Evolutionary conservation across 345 rosid genomes (phyloP).

Genomic region (Lumnitzera littorea): DNA sequence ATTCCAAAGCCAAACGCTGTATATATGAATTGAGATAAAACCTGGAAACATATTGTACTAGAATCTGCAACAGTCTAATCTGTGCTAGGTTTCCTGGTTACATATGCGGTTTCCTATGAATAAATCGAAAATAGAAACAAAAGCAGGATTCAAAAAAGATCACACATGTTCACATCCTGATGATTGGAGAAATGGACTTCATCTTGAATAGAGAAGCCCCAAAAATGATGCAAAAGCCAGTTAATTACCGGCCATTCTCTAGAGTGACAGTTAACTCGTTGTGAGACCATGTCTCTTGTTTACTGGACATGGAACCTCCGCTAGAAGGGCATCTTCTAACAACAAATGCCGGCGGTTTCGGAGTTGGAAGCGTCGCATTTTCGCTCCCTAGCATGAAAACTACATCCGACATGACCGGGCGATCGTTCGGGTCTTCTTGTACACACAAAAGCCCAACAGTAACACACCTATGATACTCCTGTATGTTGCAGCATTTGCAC

Average conservation of each 20-base stretch:
- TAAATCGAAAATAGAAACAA: too few relatives aligned
- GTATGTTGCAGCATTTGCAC: conserved; percentile 12
- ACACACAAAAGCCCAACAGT: conserved; percentile 49
- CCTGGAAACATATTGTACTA: too few relatives aligned
- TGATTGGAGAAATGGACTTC: not conserved
- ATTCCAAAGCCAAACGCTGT: too few relatives aligned
- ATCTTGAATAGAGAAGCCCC: not conserved
- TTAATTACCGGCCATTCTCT: conserved; percentile 36
- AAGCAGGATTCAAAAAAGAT: too few relatives aligned
- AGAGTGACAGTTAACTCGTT: conserved; percentile 38
- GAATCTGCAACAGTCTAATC: too few relatives aligned
- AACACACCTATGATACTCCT: conserved; percentile 33
- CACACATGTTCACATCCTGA: too few relatives aligned
- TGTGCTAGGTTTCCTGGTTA: too few relatives aligned
- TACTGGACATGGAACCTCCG: conserved; percentile 36
- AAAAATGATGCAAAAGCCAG: too few relatives aligned
- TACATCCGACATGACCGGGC: conserved; percentile 48
- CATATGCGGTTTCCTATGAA: too few relatives aligned
- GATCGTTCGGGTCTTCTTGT: conserved; percentile 47
- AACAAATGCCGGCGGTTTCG: conserved; percentile 42
- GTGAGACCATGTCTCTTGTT: conserved; percentile 39
- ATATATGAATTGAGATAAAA: too few relatives aligned
- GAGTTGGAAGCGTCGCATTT: conserved; percentile 34
- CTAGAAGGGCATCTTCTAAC: conserved; percentile 29
- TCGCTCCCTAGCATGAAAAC: conserved; percentile 45